A percentile compares a stretch with the other conserved stretches of the same genome.
Evolutionary conservation across 2,329 filamentous ascomycete species (phyloP).

Genomic region (Xylaria sp.): DNA sequence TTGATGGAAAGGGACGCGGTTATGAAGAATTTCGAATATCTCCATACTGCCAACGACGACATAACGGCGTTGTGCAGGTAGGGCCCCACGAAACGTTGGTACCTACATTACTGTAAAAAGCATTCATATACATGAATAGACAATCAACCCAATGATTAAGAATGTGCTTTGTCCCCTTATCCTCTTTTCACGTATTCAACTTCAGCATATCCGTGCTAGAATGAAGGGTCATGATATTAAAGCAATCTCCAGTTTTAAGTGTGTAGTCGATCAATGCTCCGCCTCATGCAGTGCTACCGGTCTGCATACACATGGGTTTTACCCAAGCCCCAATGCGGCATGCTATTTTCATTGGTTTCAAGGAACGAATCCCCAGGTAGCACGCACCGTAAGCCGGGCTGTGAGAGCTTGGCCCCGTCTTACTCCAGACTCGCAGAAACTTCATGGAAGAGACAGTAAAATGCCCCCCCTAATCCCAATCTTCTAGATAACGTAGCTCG

Average conservation of each 20-base stretch:
- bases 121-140: too few relatives aligned
- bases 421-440: neutral
- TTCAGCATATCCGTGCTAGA: neutral
- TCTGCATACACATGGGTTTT: slow-evolving; percentile 17
- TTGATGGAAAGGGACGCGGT: too few relatives aligned
- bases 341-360: slow-evolving; percentile 22
- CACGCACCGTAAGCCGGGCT: neutral
- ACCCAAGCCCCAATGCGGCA: slow-evolving; percentile 20
- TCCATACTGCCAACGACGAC: neutral
- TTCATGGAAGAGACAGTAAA: neutral
- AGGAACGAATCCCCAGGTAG: neutral
- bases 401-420: neutral
- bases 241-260: neutral
- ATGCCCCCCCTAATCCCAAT: neutral
- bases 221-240: neutral
- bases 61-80: neutral
- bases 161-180: neutral
- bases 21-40: too few relatives aligned
- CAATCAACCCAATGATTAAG: neutral
- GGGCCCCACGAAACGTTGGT: too few relatives aligned
- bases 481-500: neutral
- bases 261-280: slow-evolving; percentile 14
- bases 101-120: too few relatives aligned
- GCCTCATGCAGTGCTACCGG: slow-evolving; percentile 26
- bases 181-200: neutral